A percentile compares a stretch with the other conserved stretches of the same genome.
These are phyloP conservation scores for Cyclocybe cylindracea DNA, from an alignment of 768 basidiomycete genomes.

Conservation along the genomic window DNA sequence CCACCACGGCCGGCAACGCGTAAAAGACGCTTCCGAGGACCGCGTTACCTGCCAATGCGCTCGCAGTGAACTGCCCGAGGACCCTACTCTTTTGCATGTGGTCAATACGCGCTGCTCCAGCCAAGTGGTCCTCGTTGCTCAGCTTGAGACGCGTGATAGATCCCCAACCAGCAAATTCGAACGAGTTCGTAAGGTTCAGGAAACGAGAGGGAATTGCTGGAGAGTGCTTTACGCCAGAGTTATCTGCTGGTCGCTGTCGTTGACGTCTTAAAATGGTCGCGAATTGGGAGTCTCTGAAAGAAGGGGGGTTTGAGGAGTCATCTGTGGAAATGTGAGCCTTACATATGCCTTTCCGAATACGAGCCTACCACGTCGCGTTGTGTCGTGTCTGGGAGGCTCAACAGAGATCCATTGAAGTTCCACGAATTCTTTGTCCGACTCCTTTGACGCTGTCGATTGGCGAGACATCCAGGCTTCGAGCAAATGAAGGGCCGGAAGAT, in stretches of 20 bases:
- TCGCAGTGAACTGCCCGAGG: constrained; percentile 65
- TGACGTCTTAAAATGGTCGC: constrained; percentile 64
- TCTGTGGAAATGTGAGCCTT: background rate
- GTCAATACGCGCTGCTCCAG: constrained; percentile 31
- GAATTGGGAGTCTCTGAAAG: constrained; percentile 50
- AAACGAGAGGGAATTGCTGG: constrained; percentile 57
- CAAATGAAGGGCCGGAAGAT: too few relatives aligned
- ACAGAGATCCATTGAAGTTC: too few relatives aligned
- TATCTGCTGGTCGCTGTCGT: constrained; percentile 44
- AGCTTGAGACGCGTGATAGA: constrained; percentile 49
- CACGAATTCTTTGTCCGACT: too few relatives aligned
- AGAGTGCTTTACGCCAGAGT: constrained; percentile 40
- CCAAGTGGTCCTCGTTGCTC: constrained; percentile 37
- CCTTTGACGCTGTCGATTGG: too few relatives aligned
- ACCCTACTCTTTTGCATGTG: constrained; percentile 33
- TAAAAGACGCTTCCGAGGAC: constrained; percentile 72
- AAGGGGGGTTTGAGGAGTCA: constrained; percentile 31
- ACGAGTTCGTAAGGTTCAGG: constrained; percentile 59
- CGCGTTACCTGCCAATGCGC: constrained; percentile 67
- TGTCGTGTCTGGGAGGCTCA: too few relatives aligned
- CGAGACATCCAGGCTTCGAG: too few relatives aligned
- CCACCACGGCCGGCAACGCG: constrained; percentile 64
- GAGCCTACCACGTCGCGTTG: background rate
- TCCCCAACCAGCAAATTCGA: constrained; percentile 78
- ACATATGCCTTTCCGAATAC: too few relatives aligned